Percentiles rank a stretch among this genome's conserved stretches.
Evolutionary conservation across 768 basidiomycete genomes (phyloP).

Genomic region (Naganishia vishniacii): DNA sequence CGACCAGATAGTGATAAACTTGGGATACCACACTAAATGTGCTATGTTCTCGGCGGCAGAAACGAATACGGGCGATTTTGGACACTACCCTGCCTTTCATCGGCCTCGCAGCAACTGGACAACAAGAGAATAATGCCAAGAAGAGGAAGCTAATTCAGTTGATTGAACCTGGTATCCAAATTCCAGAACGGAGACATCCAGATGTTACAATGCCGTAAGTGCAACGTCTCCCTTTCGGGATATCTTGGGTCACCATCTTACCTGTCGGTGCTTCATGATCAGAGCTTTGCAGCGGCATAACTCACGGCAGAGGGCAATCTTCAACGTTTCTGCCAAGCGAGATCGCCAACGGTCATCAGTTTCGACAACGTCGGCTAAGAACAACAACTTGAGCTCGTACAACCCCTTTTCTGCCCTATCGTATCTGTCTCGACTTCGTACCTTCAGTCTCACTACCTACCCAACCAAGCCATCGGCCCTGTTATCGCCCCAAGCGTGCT

Average conservation of each 20-base stretch:
- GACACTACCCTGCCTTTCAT: constrained; percentile 6
- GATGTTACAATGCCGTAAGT: constrained; percentile 5
- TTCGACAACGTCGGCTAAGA: not conserved
- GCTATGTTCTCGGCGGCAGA: not conserved
- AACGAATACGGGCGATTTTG: constrained; percentile 10
- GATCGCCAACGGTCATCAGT: constrained; percentile 2
- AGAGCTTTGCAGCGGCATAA: no score
- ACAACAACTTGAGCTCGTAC: not conserved
- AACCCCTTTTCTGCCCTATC: constrained; percentile 1
- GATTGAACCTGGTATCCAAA: not conserved
- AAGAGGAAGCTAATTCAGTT: constrained; percentile 6
- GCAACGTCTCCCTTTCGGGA: no score
- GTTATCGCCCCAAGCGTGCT: constrained; percentile 6
- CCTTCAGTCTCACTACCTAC: constrained; percentile 8
- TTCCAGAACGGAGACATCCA: not conserved
- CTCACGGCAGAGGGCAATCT: not conserved
- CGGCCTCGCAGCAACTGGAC: not conserved
- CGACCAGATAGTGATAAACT: no score
- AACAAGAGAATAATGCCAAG: not conserved
- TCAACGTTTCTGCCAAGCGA: not conserved
- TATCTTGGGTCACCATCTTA: no score
- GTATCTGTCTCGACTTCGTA: constrained; percentile 8
- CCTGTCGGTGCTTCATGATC: no score
- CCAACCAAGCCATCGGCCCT: constrained; percentile 10
- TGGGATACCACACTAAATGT: not conserved